These are phyloP conservation scores for Amanita molliuscula DNA, from an alignment of 768 basidiomycete species.

Conservation along the genomic window DNA sequence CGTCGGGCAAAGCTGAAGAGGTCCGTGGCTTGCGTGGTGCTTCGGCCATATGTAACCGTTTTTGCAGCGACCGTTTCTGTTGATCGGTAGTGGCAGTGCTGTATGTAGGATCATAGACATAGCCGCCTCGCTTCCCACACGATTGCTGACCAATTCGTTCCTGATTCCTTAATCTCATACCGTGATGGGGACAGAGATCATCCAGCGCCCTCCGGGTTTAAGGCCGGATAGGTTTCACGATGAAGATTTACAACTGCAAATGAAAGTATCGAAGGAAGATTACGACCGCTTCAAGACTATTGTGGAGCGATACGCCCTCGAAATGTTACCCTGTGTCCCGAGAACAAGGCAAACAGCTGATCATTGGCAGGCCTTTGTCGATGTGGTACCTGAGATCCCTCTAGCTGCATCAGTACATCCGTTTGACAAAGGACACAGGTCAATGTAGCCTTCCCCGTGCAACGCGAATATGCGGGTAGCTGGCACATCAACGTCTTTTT, in stretches of 20 bases:
- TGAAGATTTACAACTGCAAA: not conserved
- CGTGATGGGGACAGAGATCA: not conserved
- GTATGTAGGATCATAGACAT: too few relatives aligned
- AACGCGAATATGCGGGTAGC: not conserved
- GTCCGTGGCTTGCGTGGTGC: constrained; percentile 21
- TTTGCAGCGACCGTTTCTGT: constrained; percentile 40
- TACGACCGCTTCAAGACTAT: not conserved
- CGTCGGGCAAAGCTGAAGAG: constrained; percentile 83
- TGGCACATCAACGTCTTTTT: constrained; percentile 1
- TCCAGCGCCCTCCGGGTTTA: not conserved
- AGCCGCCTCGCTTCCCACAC: too few relatives aligned
- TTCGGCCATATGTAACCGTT: not conserved
- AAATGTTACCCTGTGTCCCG: not conserved
- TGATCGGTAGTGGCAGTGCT: too few relatives aligned
- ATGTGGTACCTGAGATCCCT: not conserved
- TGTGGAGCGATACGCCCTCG: not conserved
- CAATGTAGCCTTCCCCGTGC: not conserved
- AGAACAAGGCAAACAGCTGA: not conserved
- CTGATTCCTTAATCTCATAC: too few relatives aligned
- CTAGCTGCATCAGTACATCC: not conserved
- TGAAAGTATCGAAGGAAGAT: not conserved
- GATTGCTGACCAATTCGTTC: too few relatives aligned
- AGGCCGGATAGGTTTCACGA: not conserved
- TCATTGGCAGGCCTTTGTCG: not conserved
- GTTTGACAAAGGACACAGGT: not conserved